Conservation (phyloP, 2,329 filamentous ascomycete species). For the Ophiostoma sp. region DNA sequence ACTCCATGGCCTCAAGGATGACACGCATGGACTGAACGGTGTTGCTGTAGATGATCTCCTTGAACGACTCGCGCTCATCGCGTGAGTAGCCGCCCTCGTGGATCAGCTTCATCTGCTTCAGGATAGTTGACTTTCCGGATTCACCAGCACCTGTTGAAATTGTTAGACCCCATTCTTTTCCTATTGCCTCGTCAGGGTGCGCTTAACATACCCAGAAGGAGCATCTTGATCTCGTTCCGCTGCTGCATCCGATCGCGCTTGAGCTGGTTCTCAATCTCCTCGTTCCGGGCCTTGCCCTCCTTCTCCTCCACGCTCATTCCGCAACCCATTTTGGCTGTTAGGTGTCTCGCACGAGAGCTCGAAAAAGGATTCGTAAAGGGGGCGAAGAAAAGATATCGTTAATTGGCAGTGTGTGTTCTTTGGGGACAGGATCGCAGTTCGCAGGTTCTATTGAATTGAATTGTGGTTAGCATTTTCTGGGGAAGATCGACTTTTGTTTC, state of each 20-base stretch:
- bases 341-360: conserved; percentile 15
- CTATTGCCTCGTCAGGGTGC: background rate
- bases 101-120: conserved; percentile 99
- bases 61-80: conserved; percentile 72
- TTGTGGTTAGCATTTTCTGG: background rate
- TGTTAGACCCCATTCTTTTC: background rate
- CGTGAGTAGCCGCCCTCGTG: conserved; percentile 98
- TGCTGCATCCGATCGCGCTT: conserved; percentile 99
- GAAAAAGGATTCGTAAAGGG: background rate
- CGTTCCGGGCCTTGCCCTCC: conserved; percentile 99
- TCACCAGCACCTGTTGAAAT: conserved; percentile 79
- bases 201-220: conserved; percentile 78
- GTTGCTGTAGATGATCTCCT: conserved; percentile 71
- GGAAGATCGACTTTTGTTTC: background rate
- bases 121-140: conserved; percentile 90
- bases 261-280: conserved; percentile 99
- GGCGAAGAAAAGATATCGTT: background rate
- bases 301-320: conserved; percentile 99
- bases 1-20: conserved; percentile 69
- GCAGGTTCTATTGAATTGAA: background rate
- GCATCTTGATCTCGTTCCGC: conserved; percentile 99
- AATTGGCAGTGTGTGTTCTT: background rate
- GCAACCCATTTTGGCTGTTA: conserved; percentile 84
- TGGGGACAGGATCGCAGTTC: background rate
- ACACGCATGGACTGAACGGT: conserved; percentile 70